Evolutionary conservation across 495 filamentous ascomycete genomes (phyloP).

Genomic region (Elasticomyces elasticus): DNA sequence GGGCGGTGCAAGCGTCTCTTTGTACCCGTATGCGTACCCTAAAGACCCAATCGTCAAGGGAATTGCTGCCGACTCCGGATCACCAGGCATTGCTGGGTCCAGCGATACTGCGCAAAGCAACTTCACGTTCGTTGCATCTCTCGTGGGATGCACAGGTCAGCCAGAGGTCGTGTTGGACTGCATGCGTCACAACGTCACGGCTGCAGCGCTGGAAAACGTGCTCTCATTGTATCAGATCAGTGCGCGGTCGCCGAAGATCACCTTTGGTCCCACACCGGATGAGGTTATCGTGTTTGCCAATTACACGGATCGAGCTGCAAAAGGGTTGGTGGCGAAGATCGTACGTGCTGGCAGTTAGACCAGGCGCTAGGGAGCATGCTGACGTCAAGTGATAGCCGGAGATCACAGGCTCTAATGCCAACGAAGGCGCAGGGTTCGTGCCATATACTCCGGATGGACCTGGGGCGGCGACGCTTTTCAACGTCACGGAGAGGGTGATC

Average conservation of each 20-base stretch:
- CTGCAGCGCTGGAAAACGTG: conserved; percentile 31
- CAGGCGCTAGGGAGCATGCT: background rate
- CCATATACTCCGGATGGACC: background rate
- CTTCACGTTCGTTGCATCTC: conserved; percentile 37
- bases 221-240: conserved; percentile 19
- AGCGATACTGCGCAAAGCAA: conserved; percentile 16
- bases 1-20: conserved; percentile 7
- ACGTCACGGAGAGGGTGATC: background rate
- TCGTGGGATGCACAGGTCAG: conserved; percentile 34
- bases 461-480: background rate
- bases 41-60: conserved; percentile 26
- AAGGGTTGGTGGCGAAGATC: background rate
- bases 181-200: conserved; percentile 36
- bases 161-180: conserved; percentile 35
- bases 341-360: background rate
- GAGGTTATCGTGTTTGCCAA: conserved; percentile 25
- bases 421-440: background rate
- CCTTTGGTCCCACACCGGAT: conserved; percentile 25
- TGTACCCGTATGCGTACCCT: conserved; percentile 11
- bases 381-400: background rate
- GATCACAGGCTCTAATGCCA: background rate
- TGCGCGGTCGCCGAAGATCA: conserved; percentile 15
- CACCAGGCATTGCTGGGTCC: conserved; percentile 2
- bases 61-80: conserved; percentile 21
- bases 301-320: conserved; percentile 22